Evolutionary conservation across 495 filamentous ascomycete species (phyloP), one percentile per base, ranked within the genome.

Genomic region (Penicillium herquei): DNA sequence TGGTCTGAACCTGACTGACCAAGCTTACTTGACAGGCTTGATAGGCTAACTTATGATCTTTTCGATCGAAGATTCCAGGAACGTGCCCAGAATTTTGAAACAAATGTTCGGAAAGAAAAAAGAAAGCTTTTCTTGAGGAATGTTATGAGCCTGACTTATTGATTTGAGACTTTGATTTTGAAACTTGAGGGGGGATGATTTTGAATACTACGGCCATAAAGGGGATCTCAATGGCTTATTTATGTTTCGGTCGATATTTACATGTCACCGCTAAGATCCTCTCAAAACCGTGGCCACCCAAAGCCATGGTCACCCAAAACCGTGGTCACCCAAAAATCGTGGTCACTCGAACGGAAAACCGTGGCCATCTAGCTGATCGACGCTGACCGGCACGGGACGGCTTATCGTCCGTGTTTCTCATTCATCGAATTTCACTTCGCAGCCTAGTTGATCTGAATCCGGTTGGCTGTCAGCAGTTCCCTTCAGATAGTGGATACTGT

Each of bases 231-330:
- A 59, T 61, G 67, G 48, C 58, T 62, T 78, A 78, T 78, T 78
- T 78, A 78, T 78, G 73, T 73, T 72, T 70, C 50, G 67, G 60
- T 57, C 62, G 56, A 67, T 56, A 55, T 63, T 65, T 58, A 55
- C 52, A 71, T 68, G 57, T 58, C 57, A 67, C 59, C 41, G 49
- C 50, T 49, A 54, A 52, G 52, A 34, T 59, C 21, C 39, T 65
- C 56, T 7, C 21, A 21, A 32, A 46, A 46, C 26, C 43, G 43
- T 46, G 43, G 26, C 26, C 43, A 51, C 26, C 43, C 13, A 21
- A 32, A 46, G 32, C 43, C 43, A 26, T 46, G 43, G 26, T 26
- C 43, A 21, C 18, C 42, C 42, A 11, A 45, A 45, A 42, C 63
- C 56, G 57, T 57, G 52, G 62, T 66, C 59, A 54, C 55, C 26